Evolutionary conservation across 2,329 filamentous ascomycete species (phyloP), one percentile per base, ranked within the genome.

Genomic region (Plenodomus tracheiphilus): DNA sequence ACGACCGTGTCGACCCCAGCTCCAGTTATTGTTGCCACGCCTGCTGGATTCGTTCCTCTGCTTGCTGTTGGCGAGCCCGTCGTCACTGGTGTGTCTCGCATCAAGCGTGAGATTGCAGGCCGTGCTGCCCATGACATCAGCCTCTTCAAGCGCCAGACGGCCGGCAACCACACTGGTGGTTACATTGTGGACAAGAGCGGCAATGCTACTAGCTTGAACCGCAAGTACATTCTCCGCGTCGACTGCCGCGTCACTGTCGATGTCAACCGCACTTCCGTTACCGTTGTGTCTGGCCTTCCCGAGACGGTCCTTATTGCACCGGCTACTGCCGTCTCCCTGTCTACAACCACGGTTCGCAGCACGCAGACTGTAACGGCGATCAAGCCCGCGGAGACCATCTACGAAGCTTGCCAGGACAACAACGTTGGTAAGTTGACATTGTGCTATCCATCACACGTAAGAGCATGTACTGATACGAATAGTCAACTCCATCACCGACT

Each of bases 401-500:
- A 60, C 25, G 58, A 55, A 11, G 63, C 62, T 22, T 68, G 65
- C 39, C 41, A 39, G 17, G 18, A 16, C 6, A 62, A 65, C 41
- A 68, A 68, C 34, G 49, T 68, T 47, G 60, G 64, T 66, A 50
- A 42, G 56, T 18, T 37, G 8, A 5, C 6, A 32, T 6, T 32
- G 4, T 32, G 28, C 8, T 32, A 11, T 15, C 22, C 10, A 25
- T 20, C 16, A 43, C 13, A 16, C 17, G 21, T 17, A 15, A 19
- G 28, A 13, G 22, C n/a, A 11, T 11, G 15, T 32, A 35, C 40
- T 48, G 39, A 49, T 39, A 16, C 9, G 19, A 2, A 2, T 19
- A 65, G 62, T 68, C 8, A 56, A 58, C 39, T 47, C 52, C 13
- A 51, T 66, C 30, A 51, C 20, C 5, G 61, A 57, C 25, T 47